Evolutionary conservation across 495 filamentous ascomycete species (phyloP), one percentile per base, ranked within the genome.

Genomic region (Aspergillus biplanus): DNA sequence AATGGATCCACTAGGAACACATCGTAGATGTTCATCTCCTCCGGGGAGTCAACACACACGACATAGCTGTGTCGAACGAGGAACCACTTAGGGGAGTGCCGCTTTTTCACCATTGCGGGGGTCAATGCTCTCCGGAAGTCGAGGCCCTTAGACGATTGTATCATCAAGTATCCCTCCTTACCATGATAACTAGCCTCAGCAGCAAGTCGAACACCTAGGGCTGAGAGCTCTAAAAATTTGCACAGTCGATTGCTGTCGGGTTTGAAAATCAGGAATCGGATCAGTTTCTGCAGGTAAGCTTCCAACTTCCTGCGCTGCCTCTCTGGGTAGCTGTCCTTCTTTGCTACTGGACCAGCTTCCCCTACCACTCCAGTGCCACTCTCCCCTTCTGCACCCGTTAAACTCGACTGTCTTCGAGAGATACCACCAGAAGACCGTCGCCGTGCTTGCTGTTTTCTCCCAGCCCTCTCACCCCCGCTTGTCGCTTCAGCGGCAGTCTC

Each of bases 21-120:
- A 78, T 99, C 95, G 71, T 97, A 98, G 46, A 98, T 96, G 70
- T 97, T 96, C 93, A 97, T 97, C 66, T 93, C 94, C 68, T 98
- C 94, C 11, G 95, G 95, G 1, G 93, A 97, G 71, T 99, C 93
- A 46, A 98, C 93, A 65, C 96, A 98, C 59, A 97, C 94, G 59
- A 99, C 88, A 67, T 98, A 99, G 73, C 92, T 96, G 72, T 98
- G 93, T 52, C 95, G 82, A n/a, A 99, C 94, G 37, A 97, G 80
- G 73, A 99, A 99, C 95, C 95, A 99, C 73, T 97, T 97, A 7
- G 93, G 92, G 59, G 83, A 87, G 76, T 97, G 94, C 16, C 92
- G 85, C 48, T 87, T 86, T 67, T 90, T 90, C 64, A 97, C 78
- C 61, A 90, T 83, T 31, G 82, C 79, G 0, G 93, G 92, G 7